Evolutionary conservation across 1,284 basidiomycete genomes (phyloP), one percentile per base, ranked within the genome.

Genomic region (Sanghuangporus sanghuang): DNA sequence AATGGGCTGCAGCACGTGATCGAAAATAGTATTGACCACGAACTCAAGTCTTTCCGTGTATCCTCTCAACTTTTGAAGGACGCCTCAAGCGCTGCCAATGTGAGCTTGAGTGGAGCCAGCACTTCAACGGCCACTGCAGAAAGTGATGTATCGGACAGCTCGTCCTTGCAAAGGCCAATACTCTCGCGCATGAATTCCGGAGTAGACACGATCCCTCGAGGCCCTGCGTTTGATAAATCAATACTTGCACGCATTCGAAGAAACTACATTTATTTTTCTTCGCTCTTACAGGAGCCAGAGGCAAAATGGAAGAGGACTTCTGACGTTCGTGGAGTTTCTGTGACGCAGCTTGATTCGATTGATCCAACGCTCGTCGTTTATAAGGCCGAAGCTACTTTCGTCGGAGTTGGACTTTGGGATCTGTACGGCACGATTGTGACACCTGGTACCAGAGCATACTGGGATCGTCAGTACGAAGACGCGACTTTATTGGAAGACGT

Each of bases 181-280:
- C 2, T 75, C 76, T 36, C 67, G 75, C 9, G 62, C 64, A 57
- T 65, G 21, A 60, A 64, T 9, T 57, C 62, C 14, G 63, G 62
- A 18, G 18, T 56, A 9, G 71, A 70, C 32, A 70, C 72, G 2
- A 65, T 73, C 7, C 78, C 81, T 0, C 81, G 90, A 39, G 81
- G 85, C 3, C 76, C 81, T 3, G 83, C 83, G 0, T 87, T 84
- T 2, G 86, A 93, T 69, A 92, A 93, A 72, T 85, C 87, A 3
- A 90, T 98, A 49, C 75, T 92, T 9, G 87, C 92, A 14, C 81
- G 95, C 64, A 91, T 98, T 36, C 86, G 90, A 71, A 83, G 96
- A 65, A 97, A 94, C 74, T 99, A 99, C 73, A 98, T 98, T 65
- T 96, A 99, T 75, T 99, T 99, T 73, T 96, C 96, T 0, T 97